Conservation (phyloP, 1,284 basidiomycete genomes). For the Ustilago trichophora region DNA sequence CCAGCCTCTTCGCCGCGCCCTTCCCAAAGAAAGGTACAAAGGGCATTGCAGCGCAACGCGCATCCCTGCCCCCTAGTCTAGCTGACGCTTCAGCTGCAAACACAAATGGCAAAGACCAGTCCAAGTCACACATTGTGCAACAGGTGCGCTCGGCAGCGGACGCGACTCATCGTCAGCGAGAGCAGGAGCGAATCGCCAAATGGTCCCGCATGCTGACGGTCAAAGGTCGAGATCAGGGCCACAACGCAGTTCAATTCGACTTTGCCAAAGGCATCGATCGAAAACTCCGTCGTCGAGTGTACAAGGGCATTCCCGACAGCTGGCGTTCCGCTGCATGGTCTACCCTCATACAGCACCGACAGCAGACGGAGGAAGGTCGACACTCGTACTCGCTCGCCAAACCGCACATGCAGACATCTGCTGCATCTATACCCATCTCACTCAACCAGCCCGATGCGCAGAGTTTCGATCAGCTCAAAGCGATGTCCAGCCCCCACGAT, state of each 20-base stretch:
- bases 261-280: conserved; percentile 39
- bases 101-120: conserved; percentile 2
- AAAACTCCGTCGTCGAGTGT: conserved; percentile 75
- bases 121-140: conserved; percentile 3
- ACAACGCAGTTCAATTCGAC: conserved; percentile 29
- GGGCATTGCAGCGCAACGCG: not conserved
- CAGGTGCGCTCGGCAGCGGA: conserved; percentile 27
- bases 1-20: conserved; percentile 17
- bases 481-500: conserved; percentile 80
- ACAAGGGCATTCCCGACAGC: conserved; percentile 95
- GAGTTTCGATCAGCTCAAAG: conserved; percentile 10
- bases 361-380: conserved; percentile 70
- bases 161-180: conserved; percentile 26
- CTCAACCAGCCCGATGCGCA: not conserved
- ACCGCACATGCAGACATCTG: conserved; percentile 6
- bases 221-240: conserved; percentile 42
- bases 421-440: conserved; percentile 1
- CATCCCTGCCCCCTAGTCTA: conserved; percentile 4
- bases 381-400: conserved; percentile 19
- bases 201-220: conserved; percentile 54
- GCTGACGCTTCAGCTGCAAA: not conserved
- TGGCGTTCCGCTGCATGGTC: conserved; percentile 95
- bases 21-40: conserved; percentile 27
- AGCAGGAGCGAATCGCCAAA: conserved; percentile 49
- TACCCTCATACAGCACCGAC: conserved; percentile 70